A percentile compares a stretch with the other conserved stretches of the same genome.
Evolutionary conservation across 1,284 basidiomycete genomes (phyloP).

Genomic region (Exobasidium rhododendri): DNA sequence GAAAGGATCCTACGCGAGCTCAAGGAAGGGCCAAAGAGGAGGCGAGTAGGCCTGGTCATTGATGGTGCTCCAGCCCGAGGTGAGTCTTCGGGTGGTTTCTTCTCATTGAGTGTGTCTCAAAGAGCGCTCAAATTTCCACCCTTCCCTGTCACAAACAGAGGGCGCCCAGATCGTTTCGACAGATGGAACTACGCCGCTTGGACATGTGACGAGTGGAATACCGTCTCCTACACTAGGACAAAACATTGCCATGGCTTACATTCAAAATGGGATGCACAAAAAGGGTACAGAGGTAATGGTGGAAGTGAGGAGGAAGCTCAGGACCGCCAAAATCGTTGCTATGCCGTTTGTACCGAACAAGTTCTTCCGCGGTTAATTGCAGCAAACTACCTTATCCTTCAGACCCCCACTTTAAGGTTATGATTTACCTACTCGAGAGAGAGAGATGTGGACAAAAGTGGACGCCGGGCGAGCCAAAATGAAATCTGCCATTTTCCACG

Average conservation of each 20-base stretch:
- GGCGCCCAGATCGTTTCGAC: slow-evolving; percentile 71
- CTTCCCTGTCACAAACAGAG: slow-evolving; percentile 60
- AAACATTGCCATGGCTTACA: slow-evolving; percentile 96
- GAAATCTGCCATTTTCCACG: too few relatives aligned
- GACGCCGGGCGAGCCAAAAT: too few relatives aligned
- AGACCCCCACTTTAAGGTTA: too few relatives aligned
- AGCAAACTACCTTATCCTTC: too few relatives aligned
- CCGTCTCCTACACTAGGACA: slow-evolving; percentile 84
- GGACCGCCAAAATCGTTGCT: slow-evolving; percentile 67
- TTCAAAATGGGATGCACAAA: slow-evolving; percentile 75
- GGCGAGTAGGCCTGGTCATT: slow-evolving; percentile 79
- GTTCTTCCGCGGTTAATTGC: slow-evolving; percentile 43
- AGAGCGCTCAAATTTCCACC: not conserved
- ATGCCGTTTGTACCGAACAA: slow-evolving; percentile 71
- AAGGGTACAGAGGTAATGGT: slow-evolving; percentile 79
- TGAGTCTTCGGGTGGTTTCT: not conserved
- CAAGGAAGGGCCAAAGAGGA: slow-evolving; percentile 68
- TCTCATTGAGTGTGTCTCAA: not conserved
- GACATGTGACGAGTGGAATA: slow-evolving; percentile 85
- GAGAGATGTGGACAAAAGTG: too few relatives aligned
- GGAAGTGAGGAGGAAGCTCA: slow-evolving; percentile 71
- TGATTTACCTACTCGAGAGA: too few relatives aligned
- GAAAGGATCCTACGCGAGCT: slow-evolving; percentile 74
- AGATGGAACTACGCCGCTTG: slow-evolving; percentile 58
- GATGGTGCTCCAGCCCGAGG: slow-evolving; percentile 74